Conservation (phyloP, 257 asterid genomes). For the Fraxinus anomala region DNA sequence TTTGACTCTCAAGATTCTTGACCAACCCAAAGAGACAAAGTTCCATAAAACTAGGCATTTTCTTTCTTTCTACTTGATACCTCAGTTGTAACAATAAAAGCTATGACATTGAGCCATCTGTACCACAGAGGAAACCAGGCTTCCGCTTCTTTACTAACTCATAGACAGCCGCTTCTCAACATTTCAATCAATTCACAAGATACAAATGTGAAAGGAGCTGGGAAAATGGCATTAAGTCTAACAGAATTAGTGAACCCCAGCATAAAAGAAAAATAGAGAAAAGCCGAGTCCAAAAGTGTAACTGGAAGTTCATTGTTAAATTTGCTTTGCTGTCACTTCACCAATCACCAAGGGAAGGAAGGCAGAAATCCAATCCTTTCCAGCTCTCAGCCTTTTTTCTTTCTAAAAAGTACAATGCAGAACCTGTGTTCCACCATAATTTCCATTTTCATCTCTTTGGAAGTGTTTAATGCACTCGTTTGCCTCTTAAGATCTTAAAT, state of each 20-base stretch:
- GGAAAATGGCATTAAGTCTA: too few species aligned
- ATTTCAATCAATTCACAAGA: too few species aligned
- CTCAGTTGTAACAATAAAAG: not conserved
- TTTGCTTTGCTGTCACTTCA: too few species aligned
- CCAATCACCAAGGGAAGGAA: not conserved
- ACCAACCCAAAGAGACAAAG: not conserved
- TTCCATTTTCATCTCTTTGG: not conserved
- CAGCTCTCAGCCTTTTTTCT: not conserved
- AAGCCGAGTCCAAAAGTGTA: too few species aligned
- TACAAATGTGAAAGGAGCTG: too few species aligned
- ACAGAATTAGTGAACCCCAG: too few species aligned
- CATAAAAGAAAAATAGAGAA: too few species aligned
- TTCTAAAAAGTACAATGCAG: constrained; percentile 2
- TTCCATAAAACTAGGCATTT: not conserved
- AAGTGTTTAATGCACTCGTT: constrained; percentile 5
- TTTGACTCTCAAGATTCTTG: not conserved
- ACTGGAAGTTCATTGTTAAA: too few species aligned
- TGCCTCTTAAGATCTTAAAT: not conserved
- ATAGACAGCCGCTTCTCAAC: not conserved
- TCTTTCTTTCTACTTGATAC: not conserved
- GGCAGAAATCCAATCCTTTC: too few species aligned
- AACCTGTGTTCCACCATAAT: not conserved
- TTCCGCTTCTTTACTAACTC: not conserved
- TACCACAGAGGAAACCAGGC: not conserved
- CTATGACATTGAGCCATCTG: not conserved